Evolutionary conservation across 1,139 yeast genomes (phyloP).

Genomic region (Pneumocystis jirovecii): DNA sequence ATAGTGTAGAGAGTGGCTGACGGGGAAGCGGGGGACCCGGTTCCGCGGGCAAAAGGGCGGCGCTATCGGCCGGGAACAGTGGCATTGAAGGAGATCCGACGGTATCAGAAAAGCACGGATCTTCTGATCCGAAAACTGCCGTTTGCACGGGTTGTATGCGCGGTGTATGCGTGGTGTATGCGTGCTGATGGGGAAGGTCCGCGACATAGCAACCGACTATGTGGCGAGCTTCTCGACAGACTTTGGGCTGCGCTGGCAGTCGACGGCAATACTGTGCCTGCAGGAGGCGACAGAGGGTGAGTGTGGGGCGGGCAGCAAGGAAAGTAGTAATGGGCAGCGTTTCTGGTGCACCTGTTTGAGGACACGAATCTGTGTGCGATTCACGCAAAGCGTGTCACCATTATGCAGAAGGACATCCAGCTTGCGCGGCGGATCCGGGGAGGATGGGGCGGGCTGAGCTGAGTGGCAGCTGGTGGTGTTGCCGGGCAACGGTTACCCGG

Average conservation of each 20-base stretch:
- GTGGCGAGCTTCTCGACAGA: conserved; percentile 26
- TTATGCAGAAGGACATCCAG: conserved; percentile 86
- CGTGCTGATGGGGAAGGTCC: conserved; percentile 24
- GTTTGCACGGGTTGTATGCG: conserved; percentile 53
- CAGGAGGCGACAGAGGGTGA: conserved; percentile 70
- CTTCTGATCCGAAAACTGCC: conserved; percentile 69
- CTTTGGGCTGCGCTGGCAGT: conserved; percentile 65
- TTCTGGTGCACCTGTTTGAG: conserved; percentile 67
- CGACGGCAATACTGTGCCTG: conserved; percentile 70
- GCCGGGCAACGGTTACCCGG: too few species aligned
- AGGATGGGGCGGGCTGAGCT: conserved; percentile 14
- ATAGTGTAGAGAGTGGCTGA: too few species aligned
- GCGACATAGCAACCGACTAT: conserved; percentile 66
- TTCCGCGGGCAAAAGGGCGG: conserved; percentile 24
- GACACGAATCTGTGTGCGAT: conserved; percentile 83
- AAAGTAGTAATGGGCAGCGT: conserved; percentile 36
- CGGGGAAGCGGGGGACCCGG: background rate
- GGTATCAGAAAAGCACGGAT: conserved; percentile 65
- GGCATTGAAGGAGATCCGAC: conserved; percentile 65
- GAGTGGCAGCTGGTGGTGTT: too few species aligned
- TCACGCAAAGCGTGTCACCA: conserved; percentile 87
- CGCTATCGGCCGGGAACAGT: conserved; percentile 58
- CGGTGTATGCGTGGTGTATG: conserved; percentile 17
- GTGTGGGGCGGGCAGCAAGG: conserved; percentile 5
- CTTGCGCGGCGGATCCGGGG: conserved; percentile 84